These are phyloP conservation scores for Wickerhamiella kurtzmanii DNA, from an alignment of 805 yeast genomes.

Conservation along the genomic window DNA sequence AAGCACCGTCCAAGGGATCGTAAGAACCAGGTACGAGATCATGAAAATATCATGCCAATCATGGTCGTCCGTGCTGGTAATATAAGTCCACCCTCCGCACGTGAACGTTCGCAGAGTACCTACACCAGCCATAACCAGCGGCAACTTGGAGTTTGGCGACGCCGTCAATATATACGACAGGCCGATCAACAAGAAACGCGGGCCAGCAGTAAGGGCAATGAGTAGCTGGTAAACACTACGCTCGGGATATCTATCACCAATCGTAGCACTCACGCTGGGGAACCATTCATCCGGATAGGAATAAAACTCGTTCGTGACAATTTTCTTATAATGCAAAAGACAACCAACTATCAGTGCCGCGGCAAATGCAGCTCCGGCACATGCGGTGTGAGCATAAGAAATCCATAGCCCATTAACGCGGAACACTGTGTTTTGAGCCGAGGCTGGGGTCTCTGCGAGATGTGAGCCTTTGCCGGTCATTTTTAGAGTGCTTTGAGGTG, in stretches of 20 bases:
- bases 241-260: slow-evolving; percentile 95
- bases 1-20: slow-evolving; percentile 79
- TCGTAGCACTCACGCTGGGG: slow-evolving; percentile 92
- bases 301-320: slow-evolving; percentile 70
- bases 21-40: slow-evolving; percentile 77
- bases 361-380: slow-evolving; percentile 61
- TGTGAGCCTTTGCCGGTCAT: background rate
- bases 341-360: slow-evolving; percentile 65
- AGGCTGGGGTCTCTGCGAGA: background rate
- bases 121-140: slow-evolving; percentile 27
- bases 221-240: slow-evolving; percentile 80
- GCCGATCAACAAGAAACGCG: slow-evolving; percentile 59
- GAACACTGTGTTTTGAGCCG: slow-evolving; percentile 6
- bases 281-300: slow-evolving; percentile 98
- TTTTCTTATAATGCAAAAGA: slow-evolving; percentile 69
- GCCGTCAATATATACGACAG: slow-evolving; percentile 32
- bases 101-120: slow-evolving; percentile 87
- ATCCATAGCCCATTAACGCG: slow-evolving; percentile 39
- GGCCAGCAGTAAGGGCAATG: slow-evolving; percentile 88
- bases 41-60: slow-evolving; percentile 92
- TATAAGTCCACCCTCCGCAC: slow-evolving; percentile 98
- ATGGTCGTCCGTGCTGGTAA: slow-evolving; percentile 93
- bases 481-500: background rate
- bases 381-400: slow-evolving; percentile 58
- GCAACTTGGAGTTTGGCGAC: slow-evolving; percentile 27